Percentiles rank a stretch among this genome's conserved stretches.
Evolutionary conservation across 192 early-diverging fungal species (phyloP).

Genomic region (Dispira parvispora): DNA sequence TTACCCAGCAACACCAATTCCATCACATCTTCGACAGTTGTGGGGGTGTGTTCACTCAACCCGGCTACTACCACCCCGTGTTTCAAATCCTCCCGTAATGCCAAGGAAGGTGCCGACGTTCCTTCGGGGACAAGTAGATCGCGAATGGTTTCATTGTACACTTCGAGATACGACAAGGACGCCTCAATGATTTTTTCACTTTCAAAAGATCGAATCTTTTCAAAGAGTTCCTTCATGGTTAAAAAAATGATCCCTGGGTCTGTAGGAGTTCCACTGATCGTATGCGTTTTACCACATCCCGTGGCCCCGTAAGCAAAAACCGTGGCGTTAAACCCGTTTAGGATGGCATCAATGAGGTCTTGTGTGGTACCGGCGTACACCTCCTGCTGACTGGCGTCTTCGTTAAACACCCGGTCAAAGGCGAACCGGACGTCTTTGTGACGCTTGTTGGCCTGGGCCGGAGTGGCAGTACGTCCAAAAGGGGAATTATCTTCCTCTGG

Average conservation of each 20-base stretch:
- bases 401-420: slow-evolving; percentile 65
- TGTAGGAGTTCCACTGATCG: slow-evolving; percentile 45
- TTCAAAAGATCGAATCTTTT: slow-evolving; percentile 20
- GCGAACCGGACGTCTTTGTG: slow-evolving; percentile 54
- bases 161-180: slow-evolving; percentile 79
- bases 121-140: slow-evolving; percentile 49
- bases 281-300: slow-evolving; percentile 79
- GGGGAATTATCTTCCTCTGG: slow-evolving; percentile 33
- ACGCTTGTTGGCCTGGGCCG: slow-evolving; percentile 39
- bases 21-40: slow-evolving; percentile 33
- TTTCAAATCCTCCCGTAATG: slow-evolving; percentile 57
- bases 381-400: slow-evolving; percentile 47
- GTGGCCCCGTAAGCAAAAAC: slow-evolving; percentile 82
- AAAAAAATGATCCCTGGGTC: slow-evolving; percentile 52
- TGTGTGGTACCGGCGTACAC: slow-evolving; percentile 51
- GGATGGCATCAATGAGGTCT: slow-evolving; percentile 46
- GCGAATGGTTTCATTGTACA: slow-evolving; percentile 89
- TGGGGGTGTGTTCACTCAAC: slow-evolving; percentile 42
- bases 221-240: slow-evolving; percentile 48
- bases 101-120: slow-evolving; percentile 20
- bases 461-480: slow-evolving; percentile 23
- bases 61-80: slow-evolving; percentile 53
- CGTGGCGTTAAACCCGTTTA: slow-evolving; percentile 71
- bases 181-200: slow-evolving; percentile 46
- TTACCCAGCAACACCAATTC: slow-evolving; percentile 37